A percentile compares a stretch with the other conserved stretches of the same genome.
Evolutionary conservation across 257 asterid genomes (phyloP).

Genomic region (Solanum ossicruentum): DNA sequence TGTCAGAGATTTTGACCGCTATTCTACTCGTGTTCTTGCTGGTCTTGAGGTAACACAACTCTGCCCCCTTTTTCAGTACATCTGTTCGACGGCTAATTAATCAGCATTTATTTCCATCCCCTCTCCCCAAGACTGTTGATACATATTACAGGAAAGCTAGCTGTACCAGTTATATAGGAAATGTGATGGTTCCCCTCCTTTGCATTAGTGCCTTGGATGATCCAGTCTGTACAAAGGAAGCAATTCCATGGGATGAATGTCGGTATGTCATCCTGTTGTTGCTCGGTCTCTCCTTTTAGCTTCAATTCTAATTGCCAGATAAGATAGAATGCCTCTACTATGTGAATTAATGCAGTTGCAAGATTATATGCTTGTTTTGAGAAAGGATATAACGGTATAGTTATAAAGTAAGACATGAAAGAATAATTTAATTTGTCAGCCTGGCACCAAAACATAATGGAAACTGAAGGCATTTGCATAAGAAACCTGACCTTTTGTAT

Average conservation of each 20-base stretch:
- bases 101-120: neutral
- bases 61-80: neutral
- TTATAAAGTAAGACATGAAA: neutral
- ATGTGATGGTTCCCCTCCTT: constrained; percentile 76
- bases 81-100: neutral
- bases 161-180: constrained; percentile 57
- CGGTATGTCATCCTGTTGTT: constrained; percentile 19
- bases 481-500: neutral
- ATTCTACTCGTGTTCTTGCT: constrained; percentile 67
- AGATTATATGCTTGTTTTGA: neutral
- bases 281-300: neutral
- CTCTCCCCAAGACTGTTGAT: constrained; percentile 58
- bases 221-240: constrained; percentile 88
- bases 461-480: neutral
- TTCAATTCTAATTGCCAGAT: neutral
- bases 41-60: constrained; percentile 52
- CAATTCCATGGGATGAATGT: constrained; percentile 95
- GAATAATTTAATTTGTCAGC: neutral
- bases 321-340: neutral
- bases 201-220: constrained; percentile 81
- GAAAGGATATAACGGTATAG: neutral
- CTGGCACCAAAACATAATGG: neutral
- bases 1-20: constrained; percentile 69
- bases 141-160: constrained; percentile 75
- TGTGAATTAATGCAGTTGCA: neutral